These are phyloP conservation scores for Cladosporium oxysporum DNA, from an alignment of 2,329 filamentous ascomycete species.

Conservation along the genomic window DNA sequence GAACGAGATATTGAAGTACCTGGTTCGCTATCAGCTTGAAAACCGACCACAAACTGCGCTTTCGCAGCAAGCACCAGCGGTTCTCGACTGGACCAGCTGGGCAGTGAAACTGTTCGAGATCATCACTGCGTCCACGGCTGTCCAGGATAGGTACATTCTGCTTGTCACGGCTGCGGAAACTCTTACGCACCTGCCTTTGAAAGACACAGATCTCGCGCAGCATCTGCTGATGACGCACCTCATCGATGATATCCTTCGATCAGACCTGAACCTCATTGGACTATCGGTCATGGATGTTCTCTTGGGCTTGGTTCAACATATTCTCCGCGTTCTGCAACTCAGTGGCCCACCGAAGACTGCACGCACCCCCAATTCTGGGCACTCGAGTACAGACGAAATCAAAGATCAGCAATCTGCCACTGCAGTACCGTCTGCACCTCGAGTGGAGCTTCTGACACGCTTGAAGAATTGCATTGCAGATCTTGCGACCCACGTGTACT, in stretches of 20 bases:
- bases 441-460: slow-evolving; percentile 66
- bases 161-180: slow-evolving; percentile 79
- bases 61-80: slow-evolving; percentile 35
- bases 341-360: slow-evolving; percentile 40
- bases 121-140: slow-evolving; percentile 82
- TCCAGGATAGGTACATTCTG: slow-evolving; percentile 92
- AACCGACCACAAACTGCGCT: slow-evolving; percentile 43
- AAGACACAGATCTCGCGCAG: slow-evolving; percentile 66
- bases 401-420: slow-evolving; percentile 17
- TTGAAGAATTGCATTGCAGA: slow-evolving; percentile 86
- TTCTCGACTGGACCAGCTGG: slow-evolving; percentile 56
- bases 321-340: slow-evolving; percentile 73
- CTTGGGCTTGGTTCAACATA: slow-evolving; percentile 79
- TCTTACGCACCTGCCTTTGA: slow-evolving; percentile 68
- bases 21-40: slow-evolving; percentile 45
- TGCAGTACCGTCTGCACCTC: slow-evolving; percentile 49
- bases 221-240: slow-evolving; percentile 76
- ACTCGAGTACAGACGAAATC: slow-evolving; percentile 14
- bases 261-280: slow-evolving; percentile 89
- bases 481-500: slow-evolving; percentile 92
- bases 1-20: slow-evolving; percentile 70
- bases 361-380: slow-evolving; percentile 33
- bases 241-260: slow-evolving; percentile 79
- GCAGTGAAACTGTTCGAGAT: slow-evolving; percentile 78
- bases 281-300: slow-evolving; percentile 95